These are phyloP conservation scores for Umbelopsis isabellina DNA, from an alignment of 192 early-diverging fungal genomes.

Conservation along the genomic window DNA sequence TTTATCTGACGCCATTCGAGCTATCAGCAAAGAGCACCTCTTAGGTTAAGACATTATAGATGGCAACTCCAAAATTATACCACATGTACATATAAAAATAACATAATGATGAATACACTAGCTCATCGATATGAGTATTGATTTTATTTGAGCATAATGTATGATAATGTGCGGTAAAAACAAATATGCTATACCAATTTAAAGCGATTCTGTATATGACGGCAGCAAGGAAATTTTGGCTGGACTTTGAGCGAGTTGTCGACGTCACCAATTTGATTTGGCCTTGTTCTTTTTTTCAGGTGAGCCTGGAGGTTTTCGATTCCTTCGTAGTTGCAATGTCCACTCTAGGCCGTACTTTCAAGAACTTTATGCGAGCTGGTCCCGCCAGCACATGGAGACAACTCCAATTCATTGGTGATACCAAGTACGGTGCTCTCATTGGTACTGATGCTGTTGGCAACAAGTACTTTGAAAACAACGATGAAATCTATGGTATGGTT, in stretches of 20 bases:
- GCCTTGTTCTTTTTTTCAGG: conserved; percentile 10
- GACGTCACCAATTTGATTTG: conserved; percentile 18
- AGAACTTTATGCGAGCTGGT: conserved; percentile 57
- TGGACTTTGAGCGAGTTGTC: neutral
- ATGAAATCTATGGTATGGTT: conserved; percentile 68
- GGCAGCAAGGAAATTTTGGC: neutral
- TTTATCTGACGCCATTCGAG: neutral
- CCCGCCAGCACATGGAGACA: conserved; percentile 51
- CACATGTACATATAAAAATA: neutral
- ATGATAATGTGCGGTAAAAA: no score
- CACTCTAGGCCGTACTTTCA: conserved; percentile 55
- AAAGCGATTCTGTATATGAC: no score
- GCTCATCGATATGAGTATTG: neutral
- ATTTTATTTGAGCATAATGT: neutral
- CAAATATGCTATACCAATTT: no score
- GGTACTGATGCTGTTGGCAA: conserved; percentile 77
- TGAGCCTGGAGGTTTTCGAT: neutral
- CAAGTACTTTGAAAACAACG: conserved; percentile 72
- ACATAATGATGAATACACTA: neutral
- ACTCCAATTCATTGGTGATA: conserved; percentile 60
- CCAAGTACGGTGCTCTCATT: conserved; percentile 71
- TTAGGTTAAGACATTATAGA: no score
- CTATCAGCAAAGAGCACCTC: neutral
- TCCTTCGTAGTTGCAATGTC: conserved; percentile 41
- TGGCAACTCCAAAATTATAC: no score